phyloP scores from a whole-genome alignment of 257 asterid genomes.

The Orobanche coerulescens region DNA sequence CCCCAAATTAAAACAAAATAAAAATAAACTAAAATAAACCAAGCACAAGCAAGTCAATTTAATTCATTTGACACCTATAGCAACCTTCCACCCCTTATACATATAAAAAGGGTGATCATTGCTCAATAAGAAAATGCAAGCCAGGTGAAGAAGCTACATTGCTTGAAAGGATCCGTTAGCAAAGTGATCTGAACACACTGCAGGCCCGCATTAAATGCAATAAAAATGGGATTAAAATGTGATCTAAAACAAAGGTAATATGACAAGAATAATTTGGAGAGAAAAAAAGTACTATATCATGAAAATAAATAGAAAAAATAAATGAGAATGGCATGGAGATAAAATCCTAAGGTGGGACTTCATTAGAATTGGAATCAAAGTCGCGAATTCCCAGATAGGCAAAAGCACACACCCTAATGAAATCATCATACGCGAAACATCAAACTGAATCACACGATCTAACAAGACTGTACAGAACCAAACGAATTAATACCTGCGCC shows the following conservation, averaged over 20 bases:
- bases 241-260: not conserved
- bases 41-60: not conserved
- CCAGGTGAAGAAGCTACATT: not conserved
- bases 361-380: not conserved
- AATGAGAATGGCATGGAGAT: not conserved
- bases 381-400: not conserved
- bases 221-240: not conserved
- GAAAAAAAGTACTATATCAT: too few species aligned
- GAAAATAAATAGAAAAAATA: not conserved
- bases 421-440: not conserved
- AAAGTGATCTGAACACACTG: not conserved
- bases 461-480: not conserved
- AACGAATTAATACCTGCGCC: conserved; percentile 39
- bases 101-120: not conserved
- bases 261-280: too few species aligned
- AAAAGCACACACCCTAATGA: too few species aligned
- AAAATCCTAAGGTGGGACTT: conserved; percentile 10
- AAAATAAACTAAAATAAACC: not conserved
- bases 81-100: not conserved
- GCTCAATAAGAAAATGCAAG: not conserved
- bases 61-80: not conserved
- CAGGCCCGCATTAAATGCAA: not conserved
- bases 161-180: not conserved
- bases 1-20: too few species aligned
- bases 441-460: not conserved